Evolutionary conservation across 148 eudicot species (phyloP), one percentile per base, ranked within the genome.

Genomic region (Mesembryanthemum crystallinum): DNA sequence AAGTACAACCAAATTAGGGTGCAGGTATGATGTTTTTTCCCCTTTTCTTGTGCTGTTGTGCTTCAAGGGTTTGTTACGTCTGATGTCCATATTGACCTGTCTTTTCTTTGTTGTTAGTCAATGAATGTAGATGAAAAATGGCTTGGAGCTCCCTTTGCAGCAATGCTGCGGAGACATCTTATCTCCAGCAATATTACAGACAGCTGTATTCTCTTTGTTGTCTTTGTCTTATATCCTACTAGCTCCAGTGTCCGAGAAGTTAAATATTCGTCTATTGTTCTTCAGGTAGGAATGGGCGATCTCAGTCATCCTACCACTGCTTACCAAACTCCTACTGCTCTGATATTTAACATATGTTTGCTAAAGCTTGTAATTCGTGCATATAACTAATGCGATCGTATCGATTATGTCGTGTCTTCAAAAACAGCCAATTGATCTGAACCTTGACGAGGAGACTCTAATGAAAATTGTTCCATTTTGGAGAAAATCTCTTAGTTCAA

Each of bases 131-230:
- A 92, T 79, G 87, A 87, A 72, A 96, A 89, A 79, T 90, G 99
- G 99, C 81, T 61, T 37, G 98, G 97, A 81, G 97, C 99, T 80
- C 98, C 99, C 69, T 96, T 89, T 84, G 92, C 94, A 43, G 88
- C 98, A 64, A 83, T 92, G 97, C 88, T 92, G 70, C 88, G 96
- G 59, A 86, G 91, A 79, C 96, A 90, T 77, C 90, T 88, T 70
- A 78, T 84, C 37, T 86, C 86, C 61, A 71, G 72, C 59, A 47
- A 67, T 75, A 83, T 73, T 76, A 24, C 85, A 62, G 88, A 83
- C 63, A 88, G 81, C 43, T 52, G 76, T 82, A 76, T 86, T 61
- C 89, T 96, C 54, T 86, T 72, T 76, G 77, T 89, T 25, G 87
- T 77, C 60, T 68, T 92, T 69, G 86, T 88, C 73, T 81, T 96